phyloP scores from a whole-genome alignment of 2,329 filamentous ascomycete genomes.

The Hypoxylon sp. region DNA sequence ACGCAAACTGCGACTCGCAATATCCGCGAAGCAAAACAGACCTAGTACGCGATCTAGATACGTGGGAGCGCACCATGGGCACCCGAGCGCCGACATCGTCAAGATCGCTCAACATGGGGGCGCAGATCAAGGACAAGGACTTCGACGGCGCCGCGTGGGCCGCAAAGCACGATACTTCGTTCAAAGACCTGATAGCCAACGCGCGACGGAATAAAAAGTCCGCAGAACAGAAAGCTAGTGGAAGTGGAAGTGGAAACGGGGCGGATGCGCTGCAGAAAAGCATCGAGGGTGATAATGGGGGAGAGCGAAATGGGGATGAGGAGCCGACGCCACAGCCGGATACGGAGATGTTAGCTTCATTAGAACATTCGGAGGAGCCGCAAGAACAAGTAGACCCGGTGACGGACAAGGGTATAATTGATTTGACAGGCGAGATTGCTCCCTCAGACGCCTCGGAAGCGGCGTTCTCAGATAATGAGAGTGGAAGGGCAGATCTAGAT shows the following conservation, averaged over 20 bases:
- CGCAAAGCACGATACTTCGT: constrained; percentile 79
- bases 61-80: constrained; percentile 89
- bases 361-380: constrained; percentile 10
- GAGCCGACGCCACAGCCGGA: constrained; percentile 25
- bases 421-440: constrained; percentile 35
- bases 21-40: constrained; percentile 78
- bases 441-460: constrained; percentile 12
- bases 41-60: constrained; percentile 82
- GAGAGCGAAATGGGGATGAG: constrained; percentile 33
- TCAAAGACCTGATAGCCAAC: constrained; percentile 82
- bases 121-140: constrained; percentile 84
- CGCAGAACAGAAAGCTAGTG: constrained; percentile 53
- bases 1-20: constrained; percentile 93
- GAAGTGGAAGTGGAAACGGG: constrained; percentile 49
- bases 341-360: constrained; percentile 32
- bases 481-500: constrained; percentile 25
- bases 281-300: constrained; percentile 6
- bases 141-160: constrained; percentile 88
- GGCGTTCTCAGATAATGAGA: constrained; percentile 12
- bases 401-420: constrained; percentile 24
- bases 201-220: constrained; percentile 73
- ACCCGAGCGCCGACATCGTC: constrained; percentile 64
- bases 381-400: constrained; percentile 3
- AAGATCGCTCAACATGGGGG: constrained; percentile 57
- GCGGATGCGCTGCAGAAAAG: constrained; percentile 38